Conservation (phyloP, 2,329 filamentous ascomycete species). For the Trichoderma gracile region DNA sequence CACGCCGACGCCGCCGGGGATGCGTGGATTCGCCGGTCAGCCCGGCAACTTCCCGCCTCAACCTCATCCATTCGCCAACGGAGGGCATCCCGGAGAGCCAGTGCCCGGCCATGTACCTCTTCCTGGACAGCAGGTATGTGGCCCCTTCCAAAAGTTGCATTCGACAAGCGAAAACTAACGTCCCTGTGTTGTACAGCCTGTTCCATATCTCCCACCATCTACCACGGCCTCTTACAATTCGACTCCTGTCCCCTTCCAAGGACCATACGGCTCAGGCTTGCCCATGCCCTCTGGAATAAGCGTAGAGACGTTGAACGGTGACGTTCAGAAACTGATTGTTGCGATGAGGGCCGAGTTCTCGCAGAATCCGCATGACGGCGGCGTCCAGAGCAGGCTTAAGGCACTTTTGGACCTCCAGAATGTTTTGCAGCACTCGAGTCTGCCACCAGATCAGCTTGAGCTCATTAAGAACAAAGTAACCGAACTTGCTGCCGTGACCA, state of each 20-base stretch:
- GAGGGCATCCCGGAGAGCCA: constrained; percentile 34
- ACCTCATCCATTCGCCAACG: constrained; percentile 37
- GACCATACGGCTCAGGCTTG: constrained; percentile 40
- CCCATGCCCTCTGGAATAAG: constrained; percentile 53
- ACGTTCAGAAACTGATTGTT: constrained; percentile 77
- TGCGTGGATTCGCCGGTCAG: constrained; percentile 34
- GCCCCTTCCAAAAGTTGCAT: neutral
- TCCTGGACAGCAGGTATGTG: constrained; percentile 35
- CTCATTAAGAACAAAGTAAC: constrained; percentile 84
- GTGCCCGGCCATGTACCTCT: constrained; percentile 23
- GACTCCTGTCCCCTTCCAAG: constrained; percentile 45
- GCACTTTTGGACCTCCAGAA: constrained; percentile 80
- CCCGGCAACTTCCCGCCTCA: constrained; percentile 33
- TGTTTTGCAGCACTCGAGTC: constrained; percentile 71
- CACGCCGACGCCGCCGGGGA: constrained; percentile 71
- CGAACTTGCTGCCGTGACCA: constrained; percentile 66
- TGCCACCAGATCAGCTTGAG: constrained; percentile 79
- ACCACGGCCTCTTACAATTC: constrained; percentile 43
- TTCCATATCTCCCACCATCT: constrained; percentile 42
- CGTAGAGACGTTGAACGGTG: constrained; percentile 75
- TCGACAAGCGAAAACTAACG: neutral
- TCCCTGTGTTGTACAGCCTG: neutral
- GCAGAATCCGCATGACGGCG: constrained; percentile 72
- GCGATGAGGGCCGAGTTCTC: constrained; percentile 73
- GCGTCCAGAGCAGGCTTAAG: constrained; percentile 76